Base-by-base conservation (phyloP, 1,139 yeast genomes). In the Blastobotrys capitulatus region DNA sequence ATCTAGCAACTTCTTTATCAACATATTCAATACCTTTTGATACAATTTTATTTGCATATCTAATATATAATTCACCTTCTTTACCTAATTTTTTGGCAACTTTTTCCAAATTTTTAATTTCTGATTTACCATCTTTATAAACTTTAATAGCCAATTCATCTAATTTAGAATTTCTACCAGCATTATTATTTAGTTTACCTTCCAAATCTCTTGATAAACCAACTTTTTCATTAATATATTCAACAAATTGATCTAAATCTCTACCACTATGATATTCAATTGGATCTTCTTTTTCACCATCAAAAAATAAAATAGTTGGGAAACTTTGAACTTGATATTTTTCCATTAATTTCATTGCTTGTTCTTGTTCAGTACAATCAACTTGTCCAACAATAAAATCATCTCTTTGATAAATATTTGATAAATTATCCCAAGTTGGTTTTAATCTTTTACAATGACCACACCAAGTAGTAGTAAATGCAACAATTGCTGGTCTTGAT, bases 381-480 rank as follows among this genome's bases (percentile, higher is more conserved):
- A 74, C 73, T 42, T 72, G 78, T 48, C 74, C 80, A 53, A 78
- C 74, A 15, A 75, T 53, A 22, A 84, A 63, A 4, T 73, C 72
- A 32, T 73, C 75, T 18, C 66, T 68, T 2, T 66, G 64, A 60
- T 75, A 83, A 9, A 73, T 58, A 5, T 73, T 75, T 1, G 83
- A 82, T 41, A 83, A 71, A 60, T 76, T 71, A 54, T 82, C 86
- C 65, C 79, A 79, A 5, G 74, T 73, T 8, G 94, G 94, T 63
- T 76, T 76, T 62, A 86, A 67, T 48, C 72, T 75, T 66, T 80
- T 79, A 68, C 94, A 86, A 68, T 86, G 90, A 46, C 86, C 76
- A 62, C 95, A 86, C 90, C 89, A 83, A 49, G 78, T 79, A 36
- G 92, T 87, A 60, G 83, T 84, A 61, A 84, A 83, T 26, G 70